Evolutionary conservation across 164 flowering plant species (phyloP), one percentile per base, ranked within the genome.

Genomic region (Chloranthus sessilifolius): DNA sequence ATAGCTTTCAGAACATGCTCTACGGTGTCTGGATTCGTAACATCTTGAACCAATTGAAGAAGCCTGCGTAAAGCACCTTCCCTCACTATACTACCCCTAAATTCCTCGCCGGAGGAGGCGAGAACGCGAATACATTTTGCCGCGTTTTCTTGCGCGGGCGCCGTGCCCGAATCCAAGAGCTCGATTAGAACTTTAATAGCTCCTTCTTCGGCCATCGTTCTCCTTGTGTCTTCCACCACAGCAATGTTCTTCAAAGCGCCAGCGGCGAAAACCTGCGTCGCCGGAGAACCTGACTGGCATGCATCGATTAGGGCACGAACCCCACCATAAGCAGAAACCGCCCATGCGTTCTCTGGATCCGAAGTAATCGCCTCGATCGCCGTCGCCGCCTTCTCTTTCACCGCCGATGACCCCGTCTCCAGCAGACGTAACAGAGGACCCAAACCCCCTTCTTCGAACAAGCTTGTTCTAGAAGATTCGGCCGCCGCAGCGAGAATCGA

Each of bases 281-380:
- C 35, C 3, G 60, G 60, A 0, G 90, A 73, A 5, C 90, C 86
- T 1, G 84, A 80, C 47, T 76, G 74, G 46, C 88, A 84, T 0
- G 85, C 78, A 11, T 81, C 76, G 46, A 88, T 37, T 33, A 88
- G 41, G 0, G 79, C 58, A 1, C 78, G 47, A 12, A 82, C 74
- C 7, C 96, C 96, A 2, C 88, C 81, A 44, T 88, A 85, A 3
- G 95, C 96, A 0, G 83, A 74, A 22, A 88, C 28, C 0, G 95
- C 91, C 91, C 96, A 85, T 0, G 85, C 88, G 33, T 82, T 83
- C 4, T 85, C 91, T 0, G 73, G 63, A 59, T 83, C 85, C 15
- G 76, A 58, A 0, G 91, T 85, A 40, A 88, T 76, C 12, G 81
- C 70, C 29, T 85, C 86, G 5, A 88, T 62, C 0, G 88, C 91